phyloP scores from a whole-genome alignment of 768 basidiomycete species.

The Lentinula lateritia region DNA sequence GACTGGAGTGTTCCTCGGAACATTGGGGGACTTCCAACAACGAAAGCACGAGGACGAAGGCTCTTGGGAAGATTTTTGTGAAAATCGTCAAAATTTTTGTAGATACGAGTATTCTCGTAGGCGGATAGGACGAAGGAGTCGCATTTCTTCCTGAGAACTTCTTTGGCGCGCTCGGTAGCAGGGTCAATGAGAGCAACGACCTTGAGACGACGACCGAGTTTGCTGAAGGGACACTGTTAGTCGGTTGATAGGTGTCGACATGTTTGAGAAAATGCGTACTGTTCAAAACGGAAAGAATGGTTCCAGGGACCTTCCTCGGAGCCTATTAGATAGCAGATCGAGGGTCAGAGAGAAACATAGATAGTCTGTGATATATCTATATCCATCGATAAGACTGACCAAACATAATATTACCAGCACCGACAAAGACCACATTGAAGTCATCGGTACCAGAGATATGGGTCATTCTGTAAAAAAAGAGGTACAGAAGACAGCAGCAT shows the following conservation, averaged over 20 bases:
- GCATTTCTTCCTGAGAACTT: slow-evolving; percentile 84
- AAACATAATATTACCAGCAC: slow-evolving; percentile 98
- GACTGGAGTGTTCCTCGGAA: slow-evolving; percentile 76
- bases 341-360: neutral
- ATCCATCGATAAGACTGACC: slow-evolving; percentile 36
- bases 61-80: slow-evolving; percentile 58
- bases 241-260: slow-evolving; percentile 6
- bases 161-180: slow-evolving; percentile 69
- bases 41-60: slow-evolving; percentile 73
- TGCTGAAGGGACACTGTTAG: slow-evolving; percentile 37
- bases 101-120: slow-evolving; percentile 84
- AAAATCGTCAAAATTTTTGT: slow-evolving; percentile 83
- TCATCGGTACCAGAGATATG: slow-evolving; percentile 57
- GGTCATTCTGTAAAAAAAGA: slow-evolving; percentile 29
- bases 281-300: slow-evolving; percentile 87
- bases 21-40: slow-evolving; percentile 91
- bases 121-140: slow-evolving; percentile 91
- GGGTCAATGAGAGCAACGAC: slow-evolving; percentile 95
- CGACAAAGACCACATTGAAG: slow-evolving; percentile 94
- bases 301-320: slow-evolving; percentile 91
- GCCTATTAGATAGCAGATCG: slow-evolving; percentile 34
- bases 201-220: slow-evolving; percentile 93
- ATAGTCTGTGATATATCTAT: neutral
- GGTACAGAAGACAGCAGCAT: slow-evolving; percentile 11
- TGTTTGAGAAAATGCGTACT: slow-evolving; percentile 40